Conservation (phyloP, 306 rosid genomes). For the Cucurbita pepo region DNA sequence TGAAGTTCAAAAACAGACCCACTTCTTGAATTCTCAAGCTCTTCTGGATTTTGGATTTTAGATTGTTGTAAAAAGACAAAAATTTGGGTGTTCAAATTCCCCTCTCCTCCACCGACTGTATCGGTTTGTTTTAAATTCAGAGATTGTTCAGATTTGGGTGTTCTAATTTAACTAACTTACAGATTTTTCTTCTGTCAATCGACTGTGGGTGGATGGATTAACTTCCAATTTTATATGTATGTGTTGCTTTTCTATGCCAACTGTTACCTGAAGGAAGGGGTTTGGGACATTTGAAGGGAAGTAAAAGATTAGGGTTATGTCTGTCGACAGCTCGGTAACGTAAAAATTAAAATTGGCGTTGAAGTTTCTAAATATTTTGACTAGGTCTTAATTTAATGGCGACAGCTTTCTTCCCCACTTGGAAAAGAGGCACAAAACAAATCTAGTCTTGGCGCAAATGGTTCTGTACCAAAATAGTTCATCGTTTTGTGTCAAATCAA, state of each 20-base stretch:
- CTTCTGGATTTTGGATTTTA: background rate
- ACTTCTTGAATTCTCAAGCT: slow-evolving; percentile 6
- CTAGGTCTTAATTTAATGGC: background rate
- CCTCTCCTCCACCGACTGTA: background rate
- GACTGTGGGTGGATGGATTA: background rate
- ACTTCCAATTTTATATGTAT: background rate
- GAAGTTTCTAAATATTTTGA: background rate
- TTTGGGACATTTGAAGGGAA: background rate
- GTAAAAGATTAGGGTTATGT: background rate
- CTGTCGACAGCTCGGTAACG: background rate
- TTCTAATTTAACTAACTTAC: background rate
- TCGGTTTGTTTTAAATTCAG: background rate
- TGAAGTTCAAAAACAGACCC: slow-evolving; percentile 47
- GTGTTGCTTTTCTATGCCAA: background rate
- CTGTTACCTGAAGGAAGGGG: background rate
- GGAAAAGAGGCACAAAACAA: no score
- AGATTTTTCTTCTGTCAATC: background rate
- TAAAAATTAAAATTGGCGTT: background rate
- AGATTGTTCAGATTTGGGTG: background rate
- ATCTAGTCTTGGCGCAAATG: no score
- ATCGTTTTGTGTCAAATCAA: background rate
- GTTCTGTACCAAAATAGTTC: background rate
- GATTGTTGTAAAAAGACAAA: background rate
- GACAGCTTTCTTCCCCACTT: background rate
- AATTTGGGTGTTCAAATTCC: background rate